These are phyloP conservation scores for Venturia effusa DNA, from an alignment of 2,329 filamentous ascomycete genomes.

Conservation along the genomic window DNA sequence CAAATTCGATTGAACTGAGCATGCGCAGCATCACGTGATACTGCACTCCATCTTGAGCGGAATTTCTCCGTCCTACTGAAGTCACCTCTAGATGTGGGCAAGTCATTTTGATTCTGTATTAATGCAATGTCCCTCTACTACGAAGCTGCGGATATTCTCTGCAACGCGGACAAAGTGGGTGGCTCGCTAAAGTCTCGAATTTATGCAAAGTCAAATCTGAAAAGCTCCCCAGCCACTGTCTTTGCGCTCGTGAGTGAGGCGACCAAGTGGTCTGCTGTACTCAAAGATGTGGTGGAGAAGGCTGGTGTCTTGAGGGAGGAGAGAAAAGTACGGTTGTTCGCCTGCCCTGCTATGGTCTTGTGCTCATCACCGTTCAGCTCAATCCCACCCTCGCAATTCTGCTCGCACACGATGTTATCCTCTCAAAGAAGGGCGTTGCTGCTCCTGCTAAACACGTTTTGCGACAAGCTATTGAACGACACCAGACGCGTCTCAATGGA, in stretches of 20 bases:
- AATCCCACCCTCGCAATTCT: conserved; percentile 71
- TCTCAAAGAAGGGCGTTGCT: conserved; percentile 72
- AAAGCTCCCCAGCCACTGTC: conserved; percentile 68
- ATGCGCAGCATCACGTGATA: no score
- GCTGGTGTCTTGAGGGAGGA: conserved; percentile 68
- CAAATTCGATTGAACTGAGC: no score
- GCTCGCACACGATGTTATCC: conserved; percentile 73
- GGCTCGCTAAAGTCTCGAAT: conserved; percentile 81
- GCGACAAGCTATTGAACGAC: conserved; percentile 61
- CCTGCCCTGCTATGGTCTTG: background rate
- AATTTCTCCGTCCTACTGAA: no score
- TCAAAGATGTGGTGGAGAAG: conserved; percentile 83
- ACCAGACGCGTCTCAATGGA: conserved; percentile 69
- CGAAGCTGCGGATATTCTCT: conserved; percentile 70
- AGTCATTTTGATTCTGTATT: background rate
- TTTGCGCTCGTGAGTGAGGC: conserved; percentile 82
- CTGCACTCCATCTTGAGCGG: no score
- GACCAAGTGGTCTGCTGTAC: conserved; percentile 76
- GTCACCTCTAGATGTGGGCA: no score
- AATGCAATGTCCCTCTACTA: conserved; percentile 81
- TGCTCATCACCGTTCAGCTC: conserved; percentile 42
- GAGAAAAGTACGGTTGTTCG: conserved; percentile 54
- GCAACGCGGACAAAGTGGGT: conserved; percentile 50
- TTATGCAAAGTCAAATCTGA: conserved; percentile 62
- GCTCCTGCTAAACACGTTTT: conserved; percentile 71